A percentile compares a stretch with the other conserved stretches of the same genome.
Conservation (phyloP, 2,329 filamentous ascomycete species). For the Arthrocladium fulminans region DNA sequence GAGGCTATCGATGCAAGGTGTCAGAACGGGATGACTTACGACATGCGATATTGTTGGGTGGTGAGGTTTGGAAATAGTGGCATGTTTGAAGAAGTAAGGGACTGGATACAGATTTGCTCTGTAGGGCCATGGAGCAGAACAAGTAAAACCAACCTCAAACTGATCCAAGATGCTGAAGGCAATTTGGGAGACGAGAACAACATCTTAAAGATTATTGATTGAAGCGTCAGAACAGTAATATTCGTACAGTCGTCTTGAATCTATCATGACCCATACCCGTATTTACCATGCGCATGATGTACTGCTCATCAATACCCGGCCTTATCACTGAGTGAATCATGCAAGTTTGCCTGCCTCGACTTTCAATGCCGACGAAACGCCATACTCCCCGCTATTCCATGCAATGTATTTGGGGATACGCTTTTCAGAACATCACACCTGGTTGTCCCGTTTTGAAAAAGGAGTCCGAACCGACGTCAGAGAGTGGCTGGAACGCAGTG, state of each 20-base stretch:
- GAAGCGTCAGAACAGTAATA: neutral
- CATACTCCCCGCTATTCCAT: slow-evolving; percentile 5
- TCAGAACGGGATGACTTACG: slow-evolving; percentile 12
- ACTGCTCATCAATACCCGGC: slow-evolving; percentile 1
- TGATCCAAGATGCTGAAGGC: neutral
- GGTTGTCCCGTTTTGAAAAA: neutral
- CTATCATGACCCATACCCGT: slow-evolving; percentile 2
- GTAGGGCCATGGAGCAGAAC: slow-evolving; percentile 11
- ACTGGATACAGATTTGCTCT: slow-evolving; percentile 12
- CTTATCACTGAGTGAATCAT: neutral
- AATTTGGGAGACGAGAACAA: neutral
- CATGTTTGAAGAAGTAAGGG: slow-evolving; percentile 12
- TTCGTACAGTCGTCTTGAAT: slow-evolving; percentile 10
- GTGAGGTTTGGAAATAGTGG: slow-evolving; percentile 10
- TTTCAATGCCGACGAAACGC: neutral
- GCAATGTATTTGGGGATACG: slow-evolving; percentile 1
- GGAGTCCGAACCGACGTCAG: neutral
- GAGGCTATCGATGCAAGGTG: slow-evolving; percentile 12
- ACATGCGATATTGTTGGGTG: slow-evolving; percentile 14
- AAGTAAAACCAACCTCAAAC: neutral
- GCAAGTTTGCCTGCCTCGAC: neutral
- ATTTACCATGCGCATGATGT: slow-evolving; percentile 7
- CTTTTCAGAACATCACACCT: neutral
- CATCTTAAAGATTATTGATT: neutral
- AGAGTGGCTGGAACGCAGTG: slow-evolving; percentile 3